Conservation (phyloP, 192 early-diverging fungal genomes). For the Rhizoclosmatium globosum region DNA sequence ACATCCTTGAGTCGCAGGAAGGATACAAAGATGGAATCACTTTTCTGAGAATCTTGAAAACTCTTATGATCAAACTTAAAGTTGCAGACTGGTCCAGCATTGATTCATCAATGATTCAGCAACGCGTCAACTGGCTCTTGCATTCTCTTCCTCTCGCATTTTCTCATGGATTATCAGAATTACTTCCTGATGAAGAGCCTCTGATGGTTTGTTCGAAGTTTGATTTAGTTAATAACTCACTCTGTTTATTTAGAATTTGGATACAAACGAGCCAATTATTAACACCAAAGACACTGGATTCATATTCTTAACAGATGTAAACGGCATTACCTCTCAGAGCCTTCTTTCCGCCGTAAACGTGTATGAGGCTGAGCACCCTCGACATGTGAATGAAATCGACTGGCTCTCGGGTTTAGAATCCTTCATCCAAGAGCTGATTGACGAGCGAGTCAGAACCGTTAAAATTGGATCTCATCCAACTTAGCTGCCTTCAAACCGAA, state of each 20-base stretch:
- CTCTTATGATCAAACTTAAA: constrained; percentile 5
- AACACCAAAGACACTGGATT: not conserved
- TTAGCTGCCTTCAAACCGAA: not conserved
- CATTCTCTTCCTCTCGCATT: not conserved
- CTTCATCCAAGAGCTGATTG: not conserved
- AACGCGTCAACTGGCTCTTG: not conserved
- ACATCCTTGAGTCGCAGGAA: not conserved
- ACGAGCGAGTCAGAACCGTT: not conserved
- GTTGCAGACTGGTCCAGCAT: constrained; percentile 12
- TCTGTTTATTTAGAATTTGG: not conserved
- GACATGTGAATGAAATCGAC: not conserved
- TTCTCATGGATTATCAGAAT: not conserved
- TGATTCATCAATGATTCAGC: not conserved
- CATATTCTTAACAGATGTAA: not conserved
- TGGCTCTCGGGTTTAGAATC: not conserved
- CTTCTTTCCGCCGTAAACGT: not conserved
- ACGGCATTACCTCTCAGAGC: not conserved
- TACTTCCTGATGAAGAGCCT: not conserved
- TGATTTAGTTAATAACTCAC: not conserved
- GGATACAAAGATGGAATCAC: not conserved
- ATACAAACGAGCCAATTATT: not conserved
- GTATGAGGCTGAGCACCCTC: not conserved
- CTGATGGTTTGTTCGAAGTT: not conserved
- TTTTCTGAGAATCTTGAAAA: not conserved
- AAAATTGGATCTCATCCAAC: not conserved